Base-by-base conservation (phyloP, 2,329 filamentous ascomycete species). In the Pseudocercospora ulei region DNA sequence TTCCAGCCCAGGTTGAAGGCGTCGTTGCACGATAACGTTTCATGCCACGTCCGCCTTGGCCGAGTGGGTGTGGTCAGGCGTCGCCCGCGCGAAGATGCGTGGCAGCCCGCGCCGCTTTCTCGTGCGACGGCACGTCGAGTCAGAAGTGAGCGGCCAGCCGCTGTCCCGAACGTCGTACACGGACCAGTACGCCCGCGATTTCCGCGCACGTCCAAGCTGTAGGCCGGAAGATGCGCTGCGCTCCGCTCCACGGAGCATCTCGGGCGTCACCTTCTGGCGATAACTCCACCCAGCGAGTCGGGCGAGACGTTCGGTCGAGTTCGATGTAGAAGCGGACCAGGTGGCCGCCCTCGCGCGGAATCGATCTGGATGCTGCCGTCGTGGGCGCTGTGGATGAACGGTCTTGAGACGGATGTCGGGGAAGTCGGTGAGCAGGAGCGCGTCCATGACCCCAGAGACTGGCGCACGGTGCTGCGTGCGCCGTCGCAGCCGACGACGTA, bases 301-400 rank as follows among this genome's bases (percentile, higher is more conserved):
- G 49, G 66, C 59, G 58, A 69, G 60, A 53, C 46, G 43, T 60
- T 60, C n/a, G n/a, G 36, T 58, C 57, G 23, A 62, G 52, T 36
- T 57, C 54, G 37, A 61, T 60, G 41, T 61, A 61, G 34, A 61
- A 56, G 7, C 59, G 41, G 5, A 51, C 52, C 1, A 62, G 41
- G 18, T 57, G 57, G 8, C 54, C 54, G 17, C 56, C 56, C 38
- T 61, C 59, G 22, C 59, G 43, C 0, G 82, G 82, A 41, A 88
- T 86, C n/a, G 3, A 86, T 77, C 75, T 87, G 82, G 54, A 87
- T 78, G 11, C 80, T 84, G 1, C 82, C 81, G 41, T 78, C 68
- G 29, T 75, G 69, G 62, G 57, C 53, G 3, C 80, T 84, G 57
- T 85, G 81, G 43, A 62, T 58, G 3, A n/a, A 55, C 52, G 5